Evolutionary conservation across 257 asterid species (phyloP).

Genomic region (Eustoma russellianum): DNA sequence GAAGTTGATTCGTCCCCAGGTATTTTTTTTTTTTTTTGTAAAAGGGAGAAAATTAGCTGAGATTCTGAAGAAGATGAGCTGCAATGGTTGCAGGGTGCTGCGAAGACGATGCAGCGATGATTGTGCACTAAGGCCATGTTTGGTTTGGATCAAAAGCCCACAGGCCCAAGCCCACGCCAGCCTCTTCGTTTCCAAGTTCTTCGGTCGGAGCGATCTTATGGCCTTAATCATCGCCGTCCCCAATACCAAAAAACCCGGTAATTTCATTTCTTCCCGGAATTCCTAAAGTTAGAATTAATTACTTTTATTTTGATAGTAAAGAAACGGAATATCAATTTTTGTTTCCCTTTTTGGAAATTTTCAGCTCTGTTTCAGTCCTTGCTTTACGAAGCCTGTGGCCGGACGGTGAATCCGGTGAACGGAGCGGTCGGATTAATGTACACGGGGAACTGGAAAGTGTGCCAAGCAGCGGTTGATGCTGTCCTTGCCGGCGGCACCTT

Average conservation of each 20-base stretch:
- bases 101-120: slow-evolving; percentile 66
- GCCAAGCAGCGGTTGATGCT: slow-evolving; percentile 65
- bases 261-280: not conserved
- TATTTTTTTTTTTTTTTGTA: no score
- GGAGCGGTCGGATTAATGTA: slow-evolving; percentile 84
- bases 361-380: slow-evolving; percentile 71
- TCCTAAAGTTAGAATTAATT: not conserved
- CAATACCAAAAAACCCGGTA: slow-evolving; percentile 53
- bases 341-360: not conserved
- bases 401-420: slow-evolving; percentile 76
- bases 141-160: slow-evolving; percentile 61
- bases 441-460: slow-evolving; percentile 69
- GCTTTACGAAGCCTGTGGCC: slow-evolving; percentile 79
- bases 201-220: slow-evolving; percentile 84
- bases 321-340: not conserved
- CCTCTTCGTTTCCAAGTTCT: slow-evolving; percentile 84
- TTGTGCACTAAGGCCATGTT: slow-evolving; percentile 69
- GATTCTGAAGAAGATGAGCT: slow-evolving; percentile 47
- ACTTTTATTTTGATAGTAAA: not conserved
- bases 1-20: no score
- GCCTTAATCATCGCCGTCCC: slow-evolving; percentile 66
- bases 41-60: not conserved
- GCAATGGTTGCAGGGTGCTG: slow-evolving; percentile 85
- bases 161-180: slow-evolving; percentile 76
- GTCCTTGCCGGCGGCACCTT: slow-evolving; percentile 59